These are phyloP conservation scores for Henckelia pumila DNA, from an alignment of 257 asterid genomes.

Conservation along the genomic window DNA sequence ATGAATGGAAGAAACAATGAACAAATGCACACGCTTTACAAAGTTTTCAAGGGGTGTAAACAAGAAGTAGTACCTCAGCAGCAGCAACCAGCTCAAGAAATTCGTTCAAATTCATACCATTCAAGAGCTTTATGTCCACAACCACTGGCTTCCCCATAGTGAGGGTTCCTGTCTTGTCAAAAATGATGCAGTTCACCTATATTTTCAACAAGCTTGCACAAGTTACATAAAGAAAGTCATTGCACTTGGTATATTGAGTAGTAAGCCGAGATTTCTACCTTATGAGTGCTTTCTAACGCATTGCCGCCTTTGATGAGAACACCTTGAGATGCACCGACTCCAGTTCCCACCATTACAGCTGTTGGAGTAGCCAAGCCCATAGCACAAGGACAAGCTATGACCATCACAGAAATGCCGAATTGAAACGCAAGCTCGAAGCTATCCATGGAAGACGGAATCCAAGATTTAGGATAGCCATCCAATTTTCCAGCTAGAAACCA, in stretches of 20 bases:
- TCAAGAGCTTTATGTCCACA: conserved; percentile 4
- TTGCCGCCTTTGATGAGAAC: conserved; percentile 39
- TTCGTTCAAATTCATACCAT: background rate
- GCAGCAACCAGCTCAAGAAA: conserved; percentile 22
- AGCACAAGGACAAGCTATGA: conserved; percentile 55
- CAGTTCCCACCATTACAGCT: conserved; percentile 51
- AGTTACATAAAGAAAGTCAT: background rate
- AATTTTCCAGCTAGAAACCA: conserved; percentile 40
- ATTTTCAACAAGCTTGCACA: background rate
- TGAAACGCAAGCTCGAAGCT: conserved; percentile 41
- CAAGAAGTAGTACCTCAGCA: conserved; percentile 22
- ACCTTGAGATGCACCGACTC: conserved; percentile 45
- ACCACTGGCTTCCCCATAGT: conserved; percentile 34
- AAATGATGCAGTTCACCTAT: conserved; percentile 31
- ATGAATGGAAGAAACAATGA: conserved; percentile 3
- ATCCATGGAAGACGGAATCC: conserved; percentile 43
- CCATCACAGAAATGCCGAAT: conserved; percentile 48
- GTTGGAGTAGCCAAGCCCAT: conserved; percentile 56
- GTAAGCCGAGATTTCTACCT: conserved; percentile 23
- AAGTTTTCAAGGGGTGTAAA: background rate
- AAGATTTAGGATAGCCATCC: conserved; percentile 31
- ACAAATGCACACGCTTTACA: conserved; percentile 21
- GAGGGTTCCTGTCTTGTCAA: conserved; percentile 43
- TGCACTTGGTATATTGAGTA: background rate
- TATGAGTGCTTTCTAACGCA: conserved; percentile 38